A percentile compares a stretch with the other conserved stretches of the same genome.
Evolutionary conservation across 495 filamentous ascomycete genomes (phyloP).

Genomic region (Penicillium canariense): DNA sequence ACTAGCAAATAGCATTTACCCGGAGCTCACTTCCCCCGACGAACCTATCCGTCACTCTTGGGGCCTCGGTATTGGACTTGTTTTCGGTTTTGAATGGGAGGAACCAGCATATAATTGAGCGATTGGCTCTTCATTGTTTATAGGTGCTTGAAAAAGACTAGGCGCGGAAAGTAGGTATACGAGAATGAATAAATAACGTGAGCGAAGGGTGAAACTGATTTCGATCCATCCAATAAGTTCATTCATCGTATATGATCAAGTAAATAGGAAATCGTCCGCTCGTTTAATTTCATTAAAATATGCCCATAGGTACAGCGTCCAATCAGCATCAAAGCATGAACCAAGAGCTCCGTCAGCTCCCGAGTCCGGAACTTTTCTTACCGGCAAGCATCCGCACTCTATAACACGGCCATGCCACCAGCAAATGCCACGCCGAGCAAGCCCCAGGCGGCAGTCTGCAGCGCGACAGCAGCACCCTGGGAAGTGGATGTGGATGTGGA

Average conservation of each 20-base stretch:
- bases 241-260: not conserved
- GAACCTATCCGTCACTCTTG: too few relatives aligned
- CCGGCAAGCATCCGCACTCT: not conserved
- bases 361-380: slow-evolving; percentile 5
- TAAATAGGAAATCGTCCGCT: not conserved
- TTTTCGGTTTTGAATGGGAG: too few relatives aligned
- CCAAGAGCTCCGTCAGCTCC: not conserved
- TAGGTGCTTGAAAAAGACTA: too few relatives aligned
- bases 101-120: too few relatives aligned
- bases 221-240: not conserved
- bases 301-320: not conserved
- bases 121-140: too few relatives aligned
- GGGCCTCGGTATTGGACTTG: too few relatives aligned
- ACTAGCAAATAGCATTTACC: too few relatives aligned
- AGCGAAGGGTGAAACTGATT: too few relatives aligned
- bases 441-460: slow-evolving; percentile 38
- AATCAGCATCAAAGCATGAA: not conserved
- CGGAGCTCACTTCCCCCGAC: too few relatives aligned
- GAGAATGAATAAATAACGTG: too few relatives aligned
- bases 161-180: too few relatives aligned
- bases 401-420: slow-evolving; percentile 33
- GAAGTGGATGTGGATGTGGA: slow-evolving; percentile 25
- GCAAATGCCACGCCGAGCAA: slow-evolving; percentile 30
- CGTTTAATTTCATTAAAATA: not conserved
- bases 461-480: slow-evolving; percentile 25